phyloP scores from a whole-genome alignment of 768 basidiomycete genomes.

The Phylloporus sp. region DNA sequence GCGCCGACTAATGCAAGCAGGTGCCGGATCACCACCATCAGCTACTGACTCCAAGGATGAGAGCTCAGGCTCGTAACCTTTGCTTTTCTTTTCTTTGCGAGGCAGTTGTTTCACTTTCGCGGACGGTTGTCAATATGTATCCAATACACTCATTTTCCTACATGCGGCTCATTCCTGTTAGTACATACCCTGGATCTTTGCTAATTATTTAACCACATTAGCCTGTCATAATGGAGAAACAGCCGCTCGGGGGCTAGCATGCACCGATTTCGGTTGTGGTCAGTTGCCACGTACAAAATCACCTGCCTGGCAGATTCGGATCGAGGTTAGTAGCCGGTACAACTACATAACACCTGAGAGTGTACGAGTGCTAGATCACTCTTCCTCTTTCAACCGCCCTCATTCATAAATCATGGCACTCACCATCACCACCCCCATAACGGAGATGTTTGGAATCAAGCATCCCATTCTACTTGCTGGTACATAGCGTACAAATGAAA shows the following conservation, averaged over 20 bases:
- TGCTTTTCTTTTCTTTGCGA: background rate
- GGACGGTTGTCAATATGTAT: slow-evolving; percentile 32
- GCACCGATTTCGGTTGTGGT: background rate
- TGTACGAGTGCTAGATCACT: no score
- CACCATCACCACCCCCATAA: slow-evolving; percentile 81
- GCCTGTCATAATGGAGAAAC: background rate
- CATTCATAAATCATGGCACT: slow-evolving; percentile 23
- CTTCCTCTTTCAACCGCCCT: background rate
- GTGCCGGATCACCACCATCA: slow-evolving; percentile 33
- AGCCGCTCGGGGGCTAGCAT: background rate
- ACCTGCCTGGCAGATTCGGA: background rate
- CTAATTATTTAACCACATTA: slow-evolving; percentile 12
- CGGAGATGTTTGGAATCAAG: slow-evolving; percentile 81
- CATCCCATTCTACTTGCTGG: slow-evolving; percentile 87
- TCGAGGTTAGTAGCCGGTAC: background rate
- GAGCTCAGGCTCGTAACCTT: slow-evolving; percentile 13
- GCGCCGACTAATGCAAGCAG: slow-evolving; percentile 65
- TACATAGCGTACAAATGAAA: slow-evolving; percentile 15
- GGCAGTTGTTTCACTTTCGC: slow-evolving; percentile 7
- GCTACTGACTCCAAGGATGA: slow-evolving; percentile 8
- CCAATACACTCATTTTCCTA: slow-evolving; percentile 26
- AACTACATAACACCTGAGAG: background rate
- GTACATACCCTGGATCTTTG: slow-evolving; percentile 25
- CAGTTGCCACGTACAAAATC: no score
- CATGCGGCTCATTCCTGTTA: slow-evolving; percentile 22